Evolutionary conservation across 306 rosid species (phyloP), one percentile per base, ranked within the genome.

Genomic region (Quercus agrifolia): DNA sequence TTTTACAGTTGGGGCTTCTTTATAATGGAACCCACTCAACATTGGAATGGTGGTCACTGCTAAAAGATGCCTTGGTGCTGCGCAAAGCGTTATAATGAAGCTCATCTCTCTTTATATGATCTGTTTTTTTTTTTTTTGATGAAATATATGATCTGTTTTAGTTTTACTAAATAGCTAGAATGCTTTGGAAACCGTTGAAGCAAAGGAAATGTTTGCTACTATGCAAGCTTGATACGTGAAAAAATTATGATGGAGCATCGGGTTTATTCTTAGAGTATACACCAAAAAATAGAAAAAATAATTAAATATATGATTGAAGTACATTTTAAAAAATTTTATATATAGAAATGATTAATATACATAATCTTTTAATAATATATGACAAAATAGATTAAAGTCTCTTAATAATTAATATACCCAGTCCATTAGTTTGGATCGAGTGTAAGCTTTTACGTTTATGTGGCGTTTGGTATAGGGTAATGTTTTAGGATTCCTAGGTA

Each of bases 1-100:
- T 46, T 55, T 56, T n/a, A 62, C 70, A 30, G 66, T 20, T 79
- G 27, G 15, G 46, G 35, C 25, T 56, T 76, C 77, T 71, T 52
- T 9, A 31, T 59, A 28, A 35, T 74, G 79, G 71, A 74, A 18
- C 79, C 76, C 70, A 56, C 70, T 35, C 9, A 9, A 55, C 20
- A 15, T 14, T 3, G 35, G 30, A 2, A 4, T 6, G 7, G 1
- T 15, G 6, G 44, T 15, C 4, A 63, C 54, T 12, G 9, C 8
- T 28, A 17, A 28, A 13, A 28, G 38, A 4, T 61, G 33, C 19
- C 1, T 58, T 3, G 15, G 66, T 21, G 30, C 46, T 41, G 11
- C 46, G 46, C 5, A 14, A 28, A 59, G 1, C 0, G 66, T 7
- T 9, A 28, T 23, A 6, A 59, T 59, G 30, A 59, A 23, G 11